Base-by-base conservation (phyloP, 352 stramenopile genomes). In the Chrysophaeum taylorii region DNA sequence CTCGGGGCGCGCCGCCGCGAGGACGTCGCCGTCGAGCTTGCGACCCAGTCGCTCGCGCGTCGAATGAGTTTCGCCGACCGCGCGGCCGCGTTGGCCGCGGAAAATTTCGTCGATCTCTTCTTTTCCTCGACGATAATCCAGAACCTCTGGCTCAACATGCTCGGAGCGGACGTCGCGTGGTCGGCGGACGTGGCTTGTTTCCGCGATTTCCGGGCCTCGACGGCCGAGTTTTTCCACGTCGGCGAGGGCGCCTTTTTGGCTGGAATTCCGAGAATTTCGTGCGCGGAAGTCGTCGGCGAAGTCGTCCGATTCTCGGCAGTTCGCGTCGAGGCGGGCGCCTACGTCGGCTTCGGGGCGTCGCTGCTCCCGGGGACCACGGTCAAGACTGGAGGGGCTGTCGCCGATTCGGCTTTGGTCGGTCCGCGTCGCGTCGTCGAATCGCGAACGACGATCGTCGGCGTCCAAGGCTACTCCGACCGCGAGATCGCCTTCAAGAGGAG, bases 91-190 rank as follows among this genome's bases (percentile, higher is more conserved):
- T 36, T 62, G 50, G 50, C 15, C 25, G n/a, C 45, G 45, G 38
- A 4, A 2, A 9, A 12, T 9, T 62, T 33, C 2, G 50, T 62
- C 7, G n/a, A 62, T 31, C 2, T 21, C 4, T 31, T 62, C 50
- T 62, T 62, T 31, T 31, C 27, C 27, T 25, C 4, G 25, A 25
- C 23, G 25, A n/a, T 62, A 2, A 7, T 7, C 4, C 50, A 62
- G 27, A 62, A 62, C 50, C 27, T 31, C 15, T 62, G 50, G 50
- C 50, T 62, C 15, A 25, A 31, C 4, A 23, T 4, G 25, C 25
- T 62, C 15, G 50, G 50, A 25, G 50, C 50, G 50, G 50, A 62
- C 50, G 50, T 62, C 25, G 50, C 23, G n/a, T 62, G 50, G 50
- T 62, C 50, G 4, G 50, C 50, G n/a, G 38, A 62, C 50, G 50